A percentile compares a stretch with the other conserved stretches of the same genome.
Conservation (phyloP, 1,284 basidiomycete species). For the Ganoderma sinense region DNA sequence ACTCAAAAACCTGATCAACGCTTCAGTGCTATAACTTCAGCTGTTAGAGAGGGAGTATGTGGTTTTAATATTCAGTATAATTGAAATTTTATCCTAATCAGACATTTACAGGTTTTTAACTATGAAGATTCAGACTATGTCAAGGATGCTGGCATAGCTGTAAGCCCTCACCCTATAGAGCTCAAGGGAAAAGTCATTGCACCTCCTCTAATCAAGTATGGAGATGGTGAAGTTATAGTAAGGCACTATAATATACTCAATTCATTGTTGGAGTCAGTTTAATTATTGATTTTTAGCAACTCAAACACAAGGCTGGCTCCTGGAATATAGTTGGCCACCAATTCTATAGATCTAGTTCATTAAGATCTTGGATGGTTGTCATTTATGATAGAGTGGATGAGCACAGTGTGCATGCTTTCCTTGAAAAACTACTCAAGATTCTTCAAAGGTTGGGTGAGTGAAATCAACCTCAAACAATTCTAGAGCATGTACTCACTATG, state of each 20-base stretch:
- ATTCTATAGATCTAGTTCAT: conserved; percentile 22
- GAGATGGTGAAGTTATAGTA: conserved; percentile 19
- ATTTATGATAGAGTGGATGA: conserved; percentile 29
- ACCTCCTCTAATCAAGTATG: conserved; percentile 41
- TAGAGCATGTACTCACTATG: background rate
- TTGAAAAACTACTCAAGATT: conserved; percentile 35
- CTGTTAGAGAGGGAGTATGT: conserved; percentile 11
- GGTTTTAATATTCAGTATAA: too few relatives aligned
- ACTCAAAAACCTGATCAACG: conserved; percentile 14
- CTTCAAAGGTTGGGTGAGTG: conserved; percentile 43
- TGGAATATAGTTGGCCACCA: conserved; percentile 46
- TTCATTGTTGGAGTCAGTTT: background rate
- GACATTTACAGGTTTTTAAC: conserved; percentile 32
- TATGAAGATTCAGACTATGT: conserved; percentile 45
- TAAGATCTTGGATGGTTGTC: conserved; percentile 39
- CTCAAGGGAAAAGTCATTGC: conserved; percentile 38
- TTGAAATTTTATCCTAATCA: too few relatives aligned
- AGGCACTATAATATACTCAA: background rate
- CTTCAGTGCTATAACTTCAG: conserved; percentile 6
- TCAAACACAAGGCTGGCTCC: conserved; percentile 29
- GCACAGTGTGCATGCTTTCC: conserved; percentile 26
- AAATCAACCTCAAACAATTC: background rate
- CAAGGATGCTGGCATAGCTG: conserved; percentile 40
- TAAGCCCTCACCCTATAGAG: conserved; percentile 34
- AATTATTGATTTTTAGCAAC: conserved; percentile 16